phyloP scores from a whole-genome alignment of 202 grass and related monocot genomes.

The Setaria italica region DNA sequence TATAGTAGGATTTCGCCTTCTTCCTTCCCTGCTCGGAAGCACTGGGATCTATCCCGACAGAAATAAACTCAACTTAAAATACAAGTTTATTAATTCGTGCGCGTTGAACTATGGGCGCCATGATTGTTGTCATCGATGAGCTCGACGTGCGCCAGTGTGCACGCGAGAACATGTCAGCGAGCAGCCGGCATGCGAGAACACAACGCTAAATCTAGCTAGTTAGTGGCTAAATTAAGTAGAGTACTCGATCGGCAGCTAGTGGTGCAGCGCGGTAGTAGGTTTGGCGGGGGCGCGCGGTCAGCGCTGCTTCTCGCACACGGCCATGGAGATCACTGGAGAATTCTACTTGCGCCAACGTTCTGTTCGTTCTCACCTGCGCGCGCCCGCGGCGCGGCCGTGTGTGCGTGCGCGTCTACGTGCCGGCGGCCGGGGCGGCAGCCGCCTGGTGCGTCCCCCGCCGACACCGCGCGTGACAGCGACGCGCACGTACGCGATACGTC shows the following conservation, averaged over 20 bases:
- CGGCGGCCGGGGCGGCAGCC: neutral
- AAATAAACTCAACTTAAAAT: too few relatives aligned
- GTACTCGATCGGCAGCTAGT: too few relatives aligned
- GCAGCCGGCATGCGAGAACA: neutral
- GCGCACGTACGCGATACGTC: neutral
- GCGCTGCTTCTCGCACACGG: neutral
- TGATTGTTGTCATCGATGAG: conserved; percentile 12
- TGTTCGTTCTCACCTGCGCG: neutral
- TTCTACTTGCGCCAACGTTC: neutral
- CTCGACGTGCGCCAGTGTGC: neutral
- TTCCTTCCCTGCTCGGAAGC: too few relatives aligned
- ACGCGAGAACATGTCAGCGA: neutral
- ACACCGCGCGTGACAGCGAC: conserved; percentile 8
- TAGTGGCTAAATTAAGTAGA: too few relatives aligned
- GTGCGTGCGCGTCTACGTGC: neutral
- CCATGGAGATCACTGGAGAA: neutral
- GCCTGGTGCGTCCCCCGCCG: conserved; percentile 30
- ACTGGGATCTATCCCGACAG: too few relatives aligned
- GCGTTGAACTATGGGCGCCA: neutral
- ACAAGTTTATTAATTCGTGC: neutral
- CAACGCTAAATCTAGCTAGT: too few relatives aligned
- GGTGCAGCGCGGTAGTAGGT: too few relatives aligned
- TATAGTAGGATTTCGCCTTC: too few relatives aligned
- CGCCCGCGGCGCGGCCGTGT: neutral
- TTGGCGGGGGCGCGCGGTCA: neutral